Conservation (phyloP, 2,329 filamentous ascomycete genomes). For the Hypoxylon sp. region DNA sequence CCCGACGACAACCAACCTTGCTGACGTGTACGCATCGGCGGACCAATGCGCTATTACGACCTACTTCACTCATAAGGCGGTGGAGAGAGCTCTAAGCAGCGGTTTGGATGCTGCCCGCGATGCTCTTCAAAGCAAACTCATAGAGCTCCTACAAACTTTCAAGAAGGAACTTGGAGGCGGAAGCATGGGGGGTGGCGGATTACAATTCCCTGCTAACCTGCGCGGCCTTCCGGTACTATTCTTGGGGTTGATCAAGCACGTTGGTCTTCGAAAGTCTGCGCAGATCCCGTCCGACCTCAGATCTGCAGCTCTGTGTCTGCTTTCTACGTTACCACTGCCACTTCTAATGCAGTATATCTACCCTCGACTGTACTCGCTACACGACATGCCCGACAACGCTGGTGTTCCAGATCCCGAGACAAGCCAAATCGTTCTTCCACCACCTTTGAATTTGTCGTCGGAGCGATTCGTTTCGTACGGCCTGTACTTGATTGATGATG, state of each 20-base stretch:
- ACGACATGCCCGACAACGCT: conserved; percentile 96
- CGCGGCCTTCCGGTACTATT: conserved; percentile 90
- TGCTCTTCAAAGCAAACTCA: conserved; percentile 89
- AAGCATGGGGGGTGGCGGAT: conserved; percentile 88
- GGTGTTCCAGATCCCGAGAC: conserved; percentile 87
- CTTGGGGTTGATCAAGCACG: conserved; percentile 94
- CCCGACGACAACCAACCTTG: conserved; percentile 90
- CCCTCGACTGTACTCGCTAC: conserved; percentile 84
- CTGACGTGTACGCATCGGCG: conserved; percentile 93
- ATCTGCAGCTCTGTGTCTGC: conserved; percentile 89
- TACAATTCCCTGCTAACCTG: conserved; percentile 95
- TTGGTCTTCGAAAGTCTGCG: conserved; percentile 90
- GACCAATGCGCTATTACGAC: conserved; percentile 94
- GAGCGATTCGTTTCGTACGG: conserved; percentile 90
- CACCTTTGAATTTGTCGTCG: conserved; percentile 86
- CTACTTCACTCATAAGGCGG: conserved; percentile 97
- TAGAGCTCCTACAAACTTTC: conserved; percentile 94
- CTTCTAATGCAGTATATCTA: conserved; percentile 95
- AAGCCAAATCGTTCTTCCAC: conserved; percentile 89
- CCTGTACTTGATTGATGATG: conserved; percentile 95
- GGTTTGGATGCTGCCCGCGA: conserved; percentile 93
- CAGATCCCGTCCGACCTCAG: conserved; percentile 95
- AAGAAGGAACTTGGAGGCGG: conserved; percentile 96
- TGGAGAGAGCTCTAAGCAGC: conserved; percentile 86
- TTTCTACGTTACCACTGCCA: conserved; percentile 93